Base-by-base conservation (phyloP, 768 basidiomycete species). In the Podaxis sp. region DNA sequence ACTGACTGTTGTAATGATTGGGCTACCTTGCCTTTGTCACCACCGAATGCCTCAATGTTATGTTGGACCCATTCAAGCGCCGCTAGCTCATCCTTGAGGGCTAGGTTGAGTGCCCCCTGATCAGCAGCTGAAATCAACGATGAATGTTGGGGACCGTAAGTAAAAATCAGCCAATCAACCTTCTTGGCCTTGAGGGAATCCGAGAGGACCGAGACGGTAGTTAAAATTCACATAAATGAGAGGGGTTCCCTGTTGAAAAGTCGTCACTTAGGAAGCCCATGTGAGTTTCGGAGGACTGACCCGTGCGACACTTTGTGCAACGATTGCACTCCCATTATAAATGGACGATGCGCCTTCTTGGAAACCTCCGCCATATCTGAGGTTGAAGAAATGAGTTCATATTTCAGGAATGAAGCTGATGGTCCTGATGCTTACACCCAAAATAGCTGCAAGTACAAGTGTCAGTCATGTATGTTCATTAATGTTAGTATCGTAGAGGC, bases 31-130 rank as follows among this genome's bases (percentile, higher is more conserved):
- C 40, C 52, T 53, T 74, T 75, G 62, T 82, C 83, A 13, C 86
- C 87, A 10, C 88, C 87, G 63, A 89, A 90, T 0, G 69, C 68
- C 14, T 64, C 73, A 47, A 89, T 86, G 64, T 89, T 82, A 23
- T 76, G 69, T 64, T 88, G 83, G 0, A 89, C 79, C 88, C 82
- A 85, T 63, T 75, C 63, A 9, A 83, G 66, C 1, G 80, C 82
- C 32, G 73, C 61, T 14, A 76, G 64, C 64, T 80, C 76, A 62
- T 85, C 82, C 32, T 71, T 73, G 21, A 84, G 70, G 1, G 74
- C 82, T 28, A 83, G 71, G 63, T 82, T 82, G 7, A 80, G 70
- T 1, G 75, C 74, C 9, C 71, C 72, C 4, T 70, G 69, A 13
- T 69, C 62, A 4, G 67, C 70, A 16, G 81, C 82, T 72, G 18